Base-by-base conservation (phyloP, 2,329 filamentous ascomycete genomes). In the Pezicula radicicola region DNA sequence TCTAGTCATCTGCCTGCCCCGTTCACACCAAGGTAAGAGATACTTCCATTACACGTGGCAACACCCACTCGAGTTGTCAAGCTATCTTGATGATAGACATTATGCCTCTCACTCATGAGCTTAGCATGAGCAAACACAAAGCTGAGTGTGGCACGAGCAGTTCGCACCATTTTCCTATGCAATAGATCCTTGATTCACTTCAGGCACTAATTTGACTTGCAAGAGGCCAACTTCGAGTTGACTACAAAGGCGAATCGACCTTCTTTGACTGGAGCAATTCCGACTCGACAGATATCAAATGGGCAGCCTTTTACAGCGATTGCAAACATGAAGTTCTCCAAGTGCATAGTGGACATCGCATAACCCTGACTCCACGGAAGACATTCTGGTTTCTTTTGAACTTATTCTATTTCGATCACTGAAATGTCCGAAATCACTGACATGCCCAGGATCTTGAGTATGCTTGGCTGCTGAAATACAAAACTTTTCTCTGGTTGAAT, bases 221-320 rank as follows among this genome's bases (percentile, higher is more conserved):
- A 41, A 46, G 41, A 35, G 51, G 39, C 7, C 41, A 49, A 30
- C 44, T 53, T 18, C 41, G 41, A 8, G 33, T 53, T 35, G 44
- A 33, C 18, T 46, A 53, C 19, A 37, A 46, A 27, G 46, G 39
- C 8, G 8, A 25, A n/a, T 33, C 33, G 19, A 41, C 46, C 4
- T 30, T 43, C 16, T 53, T 53, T 30, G 46, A 46, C 18, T 53
- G 51, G 46, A 21, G 27, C 12, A 41, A 30, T 28, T 19, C 12
- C n/a, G 40, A 40, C 12, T 42, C 44, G 13, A 37, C 33, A 21
- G 28, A 25, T n/a, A 41, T 73, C 9, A 56, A 67, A 30, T 81
- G 77, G 77, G 77, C 77, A 0, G 76, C 78, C 0, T 81, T 80
- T 64, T 78, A 78, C 60, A 70, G 71, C 52, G 76, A 81, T 61